A percentile compares a stretch with the other conserved stretches of the same genome.
phyloP scores from a whole-genome alignment of 371 early-diverging fungal species.

The Funneliformis caledonium region DNA sequence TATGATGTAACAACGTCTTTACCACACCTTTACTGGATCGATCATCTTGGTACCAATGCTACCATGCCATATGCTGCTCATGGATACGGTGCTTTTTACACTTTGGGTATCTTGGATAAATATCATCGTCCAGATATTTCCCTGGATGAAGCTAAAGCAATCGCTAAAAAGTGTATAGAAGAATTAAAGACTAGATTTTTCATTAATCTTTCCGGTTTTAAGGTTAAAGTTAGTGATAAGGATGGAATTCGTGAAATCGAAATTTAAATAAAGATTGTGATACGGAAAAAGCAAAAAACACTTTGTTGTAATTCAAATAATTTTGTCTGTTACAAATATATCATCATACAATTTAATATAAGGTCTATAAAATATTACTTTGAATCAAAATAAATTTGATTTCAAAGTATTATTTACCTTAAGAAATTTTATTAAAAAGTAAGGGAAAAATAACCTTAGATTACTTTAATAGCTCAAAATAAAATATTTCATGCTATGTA shows the following conservation, averaged over 20 bases:
- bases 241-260: slow-evolving; percentile 78
- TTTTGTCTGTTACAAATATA: neutral
- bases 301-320: too few relatives aligned
- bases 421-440: too few relatives aligned
- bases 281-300: too few relatives aligned
- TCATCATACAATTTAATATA: too few relatives aligned
- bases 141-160: slow-evolving; percentile 79
- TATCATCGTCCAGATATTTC: slow-evolving; percentile 86
- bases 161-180: slow-evolving; percentile 83
- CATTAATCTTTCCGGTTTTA: slow-evolving; percentile 82
- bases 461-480: too few relatives aligned
- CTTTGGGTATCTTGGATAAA: slow-evolving; percentile 91
- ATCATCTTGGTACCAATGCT: slow-evolving; percentile 84
- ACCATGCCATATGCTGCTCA: slow-evolving; percentile 90
- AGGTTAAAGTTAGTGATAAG: slow-evolving; percentile 82
- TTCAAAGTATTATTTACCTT: too few relatives aligned
- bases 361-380: too few relatives aligned
- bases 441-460: too few relatives aligned
- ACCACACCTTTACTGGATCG: slow-evolving; percentile 91
- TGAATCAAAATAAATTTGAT: too few relatives aligned
- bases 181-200: slow-evolving; percentile 90
- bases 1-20: slow-evolving; percentile 72
- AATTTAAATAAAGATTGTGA: slow-evolving; percentile 40
- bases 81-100: slow-evolving; percentile 92
- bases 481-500: neutral